A percentile compares a stretch with the other conserved stretches of the same genome.
Evolutionary conservation across 2,329 filamentous ascomycete species (phyloP).

Genomic region (Apiospora saccharicola): DNA sequence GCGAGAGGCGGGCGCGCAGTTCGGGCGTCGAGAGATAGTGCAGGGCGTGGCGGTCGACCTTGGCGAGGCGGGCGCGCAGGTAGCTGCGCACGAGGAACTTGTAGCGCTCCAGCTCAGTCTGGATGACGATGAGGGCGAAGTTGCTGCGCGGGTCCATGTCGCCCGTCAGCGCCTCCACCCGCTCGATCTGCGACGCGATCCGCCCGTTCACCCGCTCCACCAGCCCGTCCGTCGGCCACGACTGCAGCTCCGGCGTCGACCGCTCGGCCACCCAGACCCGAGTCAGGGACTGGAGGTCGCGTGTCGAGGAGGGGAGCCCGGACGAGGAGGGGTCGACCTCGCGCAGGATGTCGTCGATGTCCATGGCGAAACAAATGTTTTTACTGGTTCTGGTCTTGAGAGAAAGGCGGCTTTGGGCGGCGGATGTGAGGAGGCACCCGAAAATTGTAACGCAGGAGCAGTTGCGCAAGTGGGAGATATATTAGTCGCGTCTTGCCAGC

Average conservation of each 20-base stretch:
- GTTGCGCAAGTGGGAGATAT: not conserved
- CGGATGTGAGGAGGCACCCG: not conserved
- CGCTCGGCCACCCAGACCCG: slow-evolving; percentile 94
- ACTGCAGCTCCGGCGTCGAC: slow-evolving; percentile 85
- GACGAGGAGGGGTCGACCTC: slow-evolving; percentile 71
- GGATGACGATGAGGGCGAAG: slow-evolving; percentile 91
- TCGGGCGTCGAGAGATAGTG: slow-evolving; percentile 70
- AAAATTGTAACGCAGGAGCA: not conserved
- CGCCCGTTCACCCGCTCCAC: slow-evolving; percentile 83
- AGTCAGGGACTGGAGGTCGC: slow-evolving; percentile 88
- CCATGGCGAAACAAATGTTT: slow-evolving; percentile 56
- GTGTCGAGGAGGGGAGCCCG: slow-evolving; percentile 63
- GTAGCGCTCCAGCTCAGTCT: slow-evolving; percentile 94
- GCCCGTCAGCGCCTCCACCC: slow-evolving; percentile 78
- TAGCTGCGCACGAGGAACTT: slow-evolving; percentile 90
- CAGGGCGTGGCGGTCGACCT: slow-evolving; percentile 82
- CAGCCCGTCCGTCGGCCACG: slow-evolving; percentile 74
- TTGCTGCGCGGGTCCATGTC: slow-evolving; percentile 91
- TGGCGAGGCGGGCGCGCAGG: slow-evolving; percentile 83
- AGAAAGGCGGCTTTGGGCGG: not conserved
- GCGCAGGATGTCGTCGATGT: slow-evolving; percentile 81
- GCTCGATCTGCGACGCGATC: slow-evolving; percentile 73
- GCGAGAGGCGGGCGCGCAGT: slow-evolving; percentile 71
- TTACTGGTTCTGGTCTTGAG: slow-evolving; percentile 2
- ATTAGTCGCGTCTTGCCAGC: slow-evolving; percentile 10